phyloP scores from a whole-genome alignment of 176 grass and related monocot species.

The Puya raimondii region DNA sequence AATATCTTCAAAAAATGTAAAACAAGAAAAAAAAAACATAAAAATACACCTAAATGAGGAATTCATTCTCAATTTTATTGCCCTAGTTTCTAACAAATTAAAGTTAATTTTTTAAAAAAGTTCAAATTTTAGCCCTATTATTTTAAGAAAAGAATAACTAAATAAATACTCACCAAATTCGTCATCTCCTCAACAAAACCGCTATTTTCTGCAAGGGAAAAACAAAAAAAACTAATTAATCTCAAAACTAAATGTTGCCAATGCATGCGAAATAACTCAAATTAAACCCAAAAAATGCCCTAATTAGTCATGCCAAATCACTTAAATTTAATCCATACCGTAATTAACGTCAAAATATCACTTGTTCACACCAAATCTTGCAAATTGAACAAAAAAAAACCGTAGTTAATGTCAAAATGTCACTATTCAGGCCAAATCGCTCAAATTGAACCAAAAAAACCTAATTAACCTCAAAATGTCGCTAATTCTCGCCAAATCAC shows the following conservation, averaged over 20 bases:
- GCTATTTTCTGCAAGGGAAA: slow-evolving; percentile 15
- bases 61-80: slow-evolving; percentile 13
- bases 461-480: no score
- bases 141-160: neutral
- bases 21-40: neutral
- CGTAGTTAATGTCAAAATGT: neutral
- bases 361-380: neutral
- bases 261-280: neutral
- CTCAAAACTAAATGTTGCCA: neutral
- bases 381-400: neutral
- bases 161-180: slow-evolving; percentile 20
- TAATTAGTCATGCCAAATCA: no score
- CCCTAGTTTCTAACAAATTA: slow-evolving; percentile 11
- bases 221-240: slow-evolving; percentile 1
- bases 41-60: slow-evolving; percentile 11
- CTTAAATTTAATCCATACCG: neutral
- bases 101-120: slow-evolving; percentile 11
- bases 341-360: no score
- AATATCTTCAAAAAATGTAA: neutral
- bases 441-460: no score
- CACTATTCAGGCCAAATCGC: no score
- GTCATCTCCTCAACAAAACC: slow-evolving; percentile 25
- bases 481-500: no score
- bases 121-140: neutral
- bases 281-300: no score